Percentiles rank a stretch among this genome's conserved stretches.
phyloP scores from a whole-genome alignment of 1,284 basidiomycete species.

The Ganoderma sp. region DNA sequence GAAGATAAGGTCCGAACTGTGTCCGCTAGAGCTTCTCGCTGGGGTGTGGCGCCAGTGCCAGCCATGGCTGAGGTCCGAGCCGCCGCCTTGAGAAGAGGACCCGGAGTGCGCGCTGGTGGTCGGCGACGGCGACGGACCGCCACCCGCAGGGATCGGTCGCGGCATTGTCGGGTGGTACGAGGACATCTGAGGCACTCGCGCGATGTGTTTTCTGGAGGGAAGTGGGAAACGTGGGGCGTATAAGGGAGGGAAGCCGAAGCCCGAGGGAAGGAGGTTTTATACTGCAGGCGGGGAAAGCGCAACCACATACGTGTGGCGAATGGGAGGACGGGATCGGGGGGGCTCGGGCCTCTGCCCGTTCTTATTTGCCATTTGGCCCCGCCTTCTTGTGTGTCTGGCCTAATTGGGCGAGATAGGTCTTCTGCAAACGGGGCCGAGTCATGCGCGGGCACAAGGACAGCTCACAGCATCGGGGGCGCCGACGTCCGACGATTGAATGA shows the following conservation, averaged over 20 bases:
- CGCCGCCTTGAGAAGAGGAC: constrained; percentile 10
- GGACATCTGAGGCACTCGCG: constrained; percentile 8
- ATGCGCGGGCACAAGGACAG: constrained; percentile 15
- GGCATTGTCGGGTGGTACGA: constrained; percentile 8
- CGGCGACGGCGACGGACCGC: constrained; percentile 14
- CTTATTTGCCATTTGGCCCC: constrained; percentile 1
- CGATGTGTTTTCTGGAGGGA: background rate
- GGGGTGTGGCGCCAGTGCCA: constrained; percentile 5
- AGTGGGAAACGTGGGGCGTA: constrained; percentile 9
- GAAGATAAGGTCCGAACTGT: constrained; percentile 30
- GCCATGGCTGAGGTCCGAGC: constrained; percentile 11
- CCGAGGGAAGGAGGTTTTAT: constrained; percentile 18
- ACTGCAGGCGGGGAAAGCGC: constrained; percentile 17
- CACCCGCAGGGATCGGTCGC: constrained; percentile 2
- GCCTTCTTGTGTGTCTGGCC: constrained; percentile 15
- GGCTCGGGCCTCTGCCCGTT: constrained; percentile 5
- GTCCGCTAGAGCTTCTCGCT: constrained; percentile 16
- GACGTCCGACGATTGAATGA: constrained; percentile 24
- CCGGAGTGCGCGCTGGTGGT: constrained; percentile 14
- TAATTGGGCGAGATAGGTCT: background rate
- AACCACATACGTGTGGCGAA: constrained; percentile 22
- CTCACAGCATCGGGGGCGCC: constrained; percentile 29
- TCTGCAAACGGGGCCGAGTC: constrained; percentile 21
- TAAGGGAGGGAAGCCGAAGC: constrained; percentile 10
- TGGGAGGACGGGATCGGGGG: constrained; percentile 15